Conservation (phyloP, 1,139 yeast genomes). For the Hyphopichia burtonii region DNA sequence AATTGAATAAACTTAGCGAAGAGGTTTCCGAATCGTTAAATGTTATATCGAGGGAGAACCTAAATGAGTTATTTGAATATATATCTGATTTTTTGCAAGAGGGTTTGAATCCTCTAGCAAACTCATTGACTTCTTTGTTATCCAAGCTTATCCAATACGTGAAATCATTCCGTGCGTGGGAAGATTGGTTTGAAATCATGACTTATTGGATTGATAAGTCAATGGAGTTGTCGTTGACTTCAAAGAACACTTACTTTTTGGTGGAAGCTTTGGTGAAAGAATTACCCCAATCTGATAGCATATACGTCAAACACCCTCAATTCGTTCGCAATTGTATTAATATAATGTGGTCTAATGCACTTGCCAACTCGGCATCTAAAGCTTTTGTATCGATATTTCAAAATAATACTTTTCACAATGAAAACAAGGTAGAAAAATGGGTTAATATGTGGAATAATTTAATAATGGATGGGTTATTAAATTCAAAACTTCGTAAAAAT, state of each 20-base stretch:
- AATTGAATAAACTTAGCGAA: constrained; percentile 15
- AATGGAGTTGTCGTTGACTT: constrained; percentile 43
- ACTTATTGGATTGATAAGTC: constrained; percentile 45
- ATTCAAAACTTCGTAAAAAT: constrained; percentile 38
- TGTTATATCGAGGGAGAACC: neutral
- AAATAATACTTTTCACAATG: constrained; percentile 20
- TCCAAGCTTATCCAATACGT: constrained; percentile 47
- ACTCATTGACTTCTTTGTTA: constrained; percentile 62
- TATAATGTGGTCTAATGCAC: constrained; percentile 53
- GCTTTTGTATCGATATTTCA: constrained; percentile 49
- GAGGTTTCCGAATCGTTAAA: neutral
- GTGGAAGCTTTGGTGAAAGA: constrained; percentile 55
- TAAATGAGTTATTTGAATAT: constrained; percentile 39
- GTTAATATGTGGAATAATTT: constrained; percentile 49
- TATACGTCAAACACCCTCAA: constrained; percentile 42
- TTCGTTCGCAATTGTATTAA: constrained; percentile 47
- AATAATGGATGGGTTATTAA: constrained; percentile 32
- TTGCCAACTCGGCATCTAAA: constrained; percentile 70
- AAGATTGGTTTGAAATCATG: constrained; percentile 17
- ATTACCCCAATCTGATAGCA: constrained; percentile 29
- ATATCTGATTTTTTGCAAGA: constrained; percentile 70
- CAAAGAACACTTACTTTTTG: constrained; percentile 60
- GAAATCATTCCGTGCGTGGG: constrained; percentile 10
- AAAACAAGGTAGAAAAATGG: constrained; percentile 40
- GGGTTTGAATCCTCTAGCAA: constrained; percentile 67